These are phyloP conservation scores for Boletus reticuloceps DNA, from an alignment of 768 basidiomycete genomes.

Conservation along the genomic window DNA sequence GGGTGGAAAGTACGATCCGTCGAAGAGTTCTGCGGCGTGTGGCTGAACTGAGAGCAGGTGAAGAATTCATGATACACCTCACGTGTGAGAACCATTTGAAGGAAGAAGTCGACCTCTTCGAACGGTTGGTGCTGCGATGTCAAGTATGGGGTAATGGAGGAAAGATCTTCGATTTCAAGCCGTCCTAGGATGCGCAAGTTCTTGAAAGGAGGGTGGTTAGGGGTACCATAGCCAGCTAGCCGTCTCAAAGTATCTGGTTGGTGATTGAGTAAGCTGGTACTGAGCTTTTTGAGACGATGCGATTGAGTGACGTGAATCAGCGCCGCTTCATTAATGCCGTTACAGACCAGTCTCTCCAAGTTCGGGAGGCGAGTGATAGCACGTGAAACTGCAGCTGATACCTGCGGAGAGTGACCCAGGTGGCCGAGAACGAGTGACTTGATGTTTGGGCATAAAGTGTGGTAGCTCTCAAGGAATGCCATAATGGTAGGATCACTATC, in stretches of 20 bases:
- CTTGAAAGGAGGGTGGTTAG: background rate
- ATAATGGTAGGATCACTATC: background rate
- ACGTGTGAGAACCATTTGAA: background rate
- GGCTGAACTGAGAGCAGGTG: background rate
- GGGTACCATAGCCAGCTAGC: background rate
- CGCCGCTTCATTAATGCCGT: background rate
- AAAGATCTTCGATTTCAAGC: background rate
- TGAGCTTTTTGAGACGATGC: background rate
- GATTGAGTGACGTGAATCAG: constrained; percentile 1
- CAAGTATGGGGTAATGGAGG: constrained; percentile 5
- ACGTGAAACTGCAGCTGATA: background rate
- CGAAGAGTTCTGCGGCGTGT: background rate
- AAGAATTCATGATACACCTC: constrained; percentile 2
- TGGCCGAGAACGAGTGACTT: constrained; percentile 1
- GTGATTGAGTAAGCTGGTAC: background rate
- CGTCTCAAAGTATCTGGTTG: background rate
- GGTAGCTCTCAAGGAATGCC: constrained; percentile 5
- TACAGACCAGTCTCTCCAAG: background rate
- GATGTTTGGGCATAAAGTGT: constrained; percentile 5
- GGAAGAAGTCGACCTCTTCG: background rate
- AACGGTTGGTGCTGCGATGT: constrained; percentile 6
- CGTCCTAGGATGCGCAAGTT: constrained; percentile 4
- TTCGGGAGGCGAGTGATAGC: background rate
- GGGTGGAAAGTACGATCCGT: background rate
- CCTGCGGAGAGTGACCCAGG: background rate